Percentiles rank a stretch among this genome's conserved stretches.
phyloP scores from a whole-genome alignment of 2,329 filamentous ascomycete species.

The Ophiosphaerella narmari region DNA sequence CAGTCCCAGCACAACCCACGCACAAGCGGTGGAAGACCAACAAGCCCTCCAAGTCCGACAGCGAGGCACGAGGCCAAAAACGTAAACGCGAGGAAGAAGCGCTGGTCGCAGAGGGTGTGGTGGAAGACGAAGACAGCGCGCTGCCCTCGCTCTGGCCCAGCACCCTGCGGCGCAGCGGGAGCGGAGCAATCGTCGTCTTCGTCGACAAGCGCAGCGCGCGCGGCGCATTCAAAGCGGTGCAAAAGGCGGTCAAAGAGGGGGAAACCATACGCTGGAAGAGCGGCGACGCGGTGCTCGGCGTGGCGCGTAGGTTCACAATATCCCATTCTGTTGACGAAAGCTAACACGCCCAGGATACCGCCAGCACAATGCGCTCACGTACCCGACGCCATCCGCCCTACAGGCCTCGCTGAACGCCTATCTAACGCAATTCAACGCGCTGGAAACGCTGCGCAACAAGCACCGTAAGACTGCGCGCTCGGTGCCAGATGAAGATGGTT shows the following conservation, averaged over 20 bases:
- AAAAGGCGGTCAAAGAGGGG: conserved; percentile 61
- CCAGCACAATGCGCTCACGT: conserved; percentile 71
- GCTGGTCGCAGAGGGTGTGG: conserved; percentile 44
- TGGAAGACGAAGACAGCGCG: conserved; percentile 62
- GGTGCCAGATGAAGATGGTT: conserved; percentile 91
- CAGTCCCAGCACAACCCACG: conserved; percentile 47
- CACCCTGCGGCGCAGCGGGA: conserved; percentile 71
- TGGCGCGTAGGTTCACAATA: conserved; percentile 55
- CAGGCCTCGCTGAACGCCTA: conserved; percentile 80
- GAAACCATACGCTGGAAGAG: conserved; percentile 71
- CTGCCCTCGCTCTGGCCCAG: conserved; percentile 77
- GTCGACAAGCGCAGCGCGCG: conserved; percentile 82
- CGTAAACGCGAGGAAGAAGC: conserved; percentile 55
- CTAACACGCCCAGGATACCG: conserved; percentile 55
- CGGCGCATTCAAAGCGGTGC: conserved; percentile 75
- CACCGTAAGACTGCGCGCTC: conserved; percentile 68
- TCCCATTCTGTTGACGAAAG: not conserved
- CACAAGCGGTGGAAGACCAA: conserved; percentile 51
- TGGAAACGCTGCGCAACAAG: conserved; percentile 68
- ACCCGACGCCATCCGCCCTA: conserved; percentile 69
- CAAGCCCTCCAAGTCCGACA: conserved; percentile 36
- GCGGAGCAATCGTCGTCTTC: conserved; percentile 79
- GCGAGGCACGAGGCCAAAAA: conserved; percentile 55
- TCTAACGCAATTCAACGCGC: conserved; percentile 75
- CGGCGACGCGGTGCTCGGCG: conserved; percentile 46